Conservation (phyloP, 495 filamentous ascomycete species). For the Podospora tetraspora region DNA sequence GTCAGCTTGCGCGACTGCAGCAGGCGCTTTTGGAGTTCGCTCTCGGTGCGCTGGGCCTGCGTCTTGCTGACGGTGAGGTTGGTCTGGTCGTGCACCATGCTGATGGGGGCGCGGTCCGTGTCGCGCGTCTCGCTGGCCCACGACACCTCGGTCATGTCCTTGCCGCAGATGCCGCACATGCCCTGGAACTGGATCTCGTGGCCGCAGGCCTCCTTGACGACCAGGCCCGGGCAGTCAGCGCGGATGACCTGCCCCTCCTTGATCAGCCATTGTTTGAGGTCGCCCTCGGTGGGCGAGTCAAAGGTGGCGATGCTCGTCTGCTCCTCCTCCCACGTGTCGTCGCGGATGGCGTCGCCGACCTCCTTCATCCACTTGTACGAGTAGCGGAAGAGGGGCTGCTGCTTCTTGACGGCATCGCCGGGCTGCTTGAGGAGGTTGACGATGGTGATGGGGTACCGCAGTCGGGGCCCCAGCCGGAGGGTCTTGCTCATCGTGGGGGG, state of each 20-base stretch:
- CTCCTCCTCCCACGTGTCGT: conserved; percentile 51
- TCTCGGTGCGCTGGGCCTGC: conserved; percentile 76
- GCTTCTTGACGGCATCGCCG: conserved; percentile 66
- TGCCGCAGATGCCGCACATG: conserved; percentile 85
- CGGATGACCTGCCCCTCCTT: conserved; percentile 64
- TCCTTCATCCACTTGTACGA: conserved; percentile 67
- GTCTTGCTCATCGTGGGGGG: conserved; percentile 31
- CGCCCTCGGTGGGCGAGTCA: conserved; percentile 76
- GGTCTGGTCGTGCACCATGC: conserved; percentile 87
- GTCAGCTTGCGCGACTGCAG: conserved; percentile 76
- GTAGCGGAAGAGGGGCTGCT: conserved; percentile 77
- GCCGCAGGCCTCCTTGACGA: conserved; percentile 84
- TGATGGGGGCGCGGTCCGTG: conserved; percentile 79
- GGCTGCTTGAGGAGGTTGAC: conserved; percentile 73
- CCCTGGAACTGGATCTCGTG: conserved; percentile 88
- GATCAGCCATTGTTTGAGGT: conserved; percentile 68
- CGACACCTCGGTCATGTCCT: conserved; percentile 81
- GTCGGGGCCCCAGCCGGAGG: conserved; percentile 47
- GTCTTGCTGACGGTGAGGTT: conserved; percentile 65
- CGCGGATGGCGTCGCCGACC: conserved; percentile 63
- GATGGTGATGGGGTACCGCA: conserved; percentile 95
- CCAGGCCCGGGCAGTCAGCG: conserved; percentile 54
- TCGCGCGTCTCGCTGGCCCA: conserved; percentile 50
- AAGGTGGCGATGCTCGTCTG: conserved; percentile 70
- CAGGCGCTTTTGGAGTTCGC: conserved; percentile 77